Conservation (phyloP, 2,329 filamentous ascomycete genomes). For the Fusarium coffeatum region DNA sequence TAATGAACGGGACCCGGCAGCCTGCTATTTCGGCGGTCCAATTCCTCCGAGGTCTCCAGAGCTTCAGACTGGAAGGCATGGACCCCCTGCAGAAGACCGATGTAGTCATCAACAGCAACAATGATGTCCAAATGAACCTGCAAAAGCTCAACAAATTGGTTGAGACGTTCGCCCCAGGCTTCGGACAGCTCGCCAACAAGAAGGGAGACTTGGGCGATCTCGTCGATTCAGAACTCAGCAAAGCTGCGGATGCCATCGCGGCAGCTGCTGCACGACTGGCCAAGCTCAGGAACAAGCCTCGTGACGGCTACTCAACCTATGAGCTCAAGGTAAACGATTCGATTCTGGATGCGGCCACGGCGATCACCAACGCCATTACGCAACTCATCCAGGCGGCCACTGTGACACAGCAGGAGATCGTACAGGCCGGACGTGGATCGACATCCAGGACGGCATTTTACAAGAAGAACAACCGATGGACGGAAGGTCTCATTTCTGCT, state of each 20-base stretch:
- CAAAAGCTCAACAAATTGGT: conserved; percentile 94
- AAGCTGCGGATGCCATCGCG: conserved; percentile 94
- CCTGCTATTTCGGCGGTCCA: conserved; percentile 89
- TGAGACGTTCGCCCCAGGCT: conserved; percentile 90
- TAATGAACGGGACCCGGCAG: conserved; percentile 84
- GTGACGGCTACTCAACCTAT: conserved; percentile 94
- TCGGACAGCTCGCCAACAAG: conserved; percentile 79
- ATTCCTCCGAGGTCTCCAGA: conserved; percentile 95
- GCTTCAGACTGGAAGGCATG: conserved; percentile 91
- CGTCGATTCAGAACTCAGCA: conserved; percentile 90
- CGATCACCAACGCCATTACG: conserved; percentile 93
- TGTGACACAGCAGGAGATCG: conserved; percentile 93
- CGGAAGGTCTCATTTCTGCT: conserved; percentile 94
- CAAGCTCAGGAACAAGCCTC: conserved; percentile 95
- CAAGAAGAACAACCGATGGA: conserved; percentile 99
- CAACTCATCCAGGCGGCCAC: conserved; percentile 96
- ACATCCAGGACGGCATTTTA: conserved; percentile 94
- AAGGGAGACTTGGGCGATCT: conserved; percentile 92
- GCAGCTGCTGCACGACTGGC: conserved; percentile 89
- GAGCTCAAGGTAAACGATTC: conserved; percentile 96
- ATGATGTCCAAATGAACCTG: conserved; percentile 93
- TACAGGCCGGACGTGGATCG: conserved; percentile 88
- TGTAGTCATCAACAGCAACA: conserved; percentile 96
- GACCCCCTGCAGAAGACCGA: conserved; percentile 94
- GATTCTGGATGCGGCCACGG: conserved; percentile 91